A percentile compares a stretch with the other conserved stretches of the same genome.
Conservation (phyloP, 352 stramenopile genomes). For the Phytophthora hibernalis region DNA sequence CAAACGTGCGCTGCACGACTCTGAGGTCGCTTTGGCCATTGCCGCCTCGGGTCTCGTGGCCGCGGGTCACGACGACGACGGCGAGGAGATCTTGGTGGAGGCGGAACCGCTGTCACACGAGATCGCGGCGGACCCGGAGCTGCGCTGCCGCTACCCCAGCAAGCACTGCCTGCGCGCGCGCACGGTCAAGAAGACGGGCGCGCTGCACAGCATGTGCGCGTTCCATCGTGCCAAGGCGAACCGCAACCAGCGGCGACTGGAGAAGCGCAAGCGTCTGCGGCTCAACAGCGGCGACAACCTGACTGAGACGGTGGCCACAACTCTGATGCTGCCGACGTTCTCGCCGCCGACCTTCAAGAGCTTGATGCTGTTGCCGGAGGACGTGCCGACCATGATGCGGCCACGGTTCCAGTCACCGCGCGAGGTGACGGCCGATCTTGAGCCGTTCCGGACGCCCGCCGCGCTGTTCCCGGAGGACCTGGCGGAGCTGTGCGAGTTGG, state of each 20-base stretch:
- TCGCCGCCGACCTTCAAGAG: constrained; percentile 4
- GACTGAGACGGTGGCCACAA: not conserved
- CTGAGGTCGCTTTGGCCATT: not conserved
- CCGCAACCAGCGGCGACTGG: constrained; percentile 57
- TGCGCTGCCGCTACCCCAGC: constrained; percentile 61
- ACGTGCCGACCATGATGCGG: not conserved
- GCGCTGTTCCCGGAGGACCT: constrained; percentile 49
- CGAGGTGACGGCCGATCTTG: constrained; percentile 32
- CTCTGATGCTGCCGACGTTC: constrained; percentile 11
- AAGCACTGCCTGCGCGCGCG: constrained; percentile 60
- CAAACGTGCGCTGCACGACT: constrained; percentile 16
- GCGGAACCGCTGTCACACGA: constrained; percentile 47
- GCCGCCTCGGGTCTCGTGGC: constrained; percentile 2
- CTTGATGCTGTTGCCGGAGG: constrained; percentile 3
- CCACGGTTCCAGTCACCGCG: constrained; percentile 29
- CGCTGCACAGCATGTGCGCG: constrained; percentile 67
- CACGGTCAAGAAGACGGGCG: constrained; percentile 67
- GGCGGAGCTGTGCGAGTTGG: constrained; percentile 46
- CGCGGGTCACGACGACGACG: constrained; percentile 35
- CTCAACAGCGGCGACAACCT: constrained; percentile 16
- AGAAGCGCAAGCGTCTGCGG: constrained; percentile 47
- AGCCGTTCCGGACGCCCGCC: constrained; percentile 45
- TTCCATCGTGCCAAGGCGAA: constrained; percentile 69
- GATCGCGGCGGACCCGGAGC: constrained; percentile 41
- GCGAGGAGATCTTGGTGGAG: constrained; percentile 44